A percentile compares a stretch with the other conserved stretches of the same genome.
Conservation (phyloP, 192 early-diverging fungal genomes). For the Podila epigama region DNA sequence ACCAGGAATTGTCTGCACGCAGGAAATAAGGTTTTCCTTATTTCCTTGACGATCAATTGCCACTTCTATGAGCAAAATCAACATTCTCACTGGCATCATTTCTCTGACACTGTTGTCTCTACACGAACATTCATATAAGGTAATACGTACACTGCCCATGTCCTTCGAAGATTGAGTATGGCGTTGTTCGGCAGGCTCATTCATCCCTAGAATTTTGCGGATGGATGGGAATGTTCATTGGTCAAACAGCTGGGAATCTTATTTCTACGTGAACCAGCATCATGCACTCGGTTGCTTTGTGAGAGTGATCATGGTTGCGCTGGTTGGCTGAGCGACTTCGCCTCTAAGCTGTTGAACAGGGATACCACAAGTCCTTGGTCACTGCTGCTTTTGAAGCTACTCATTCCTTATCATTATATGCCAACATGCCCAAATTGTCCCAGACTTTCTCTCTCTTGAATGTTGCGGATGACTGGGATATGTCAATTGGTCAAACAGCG, state of each 20-base stretch:
- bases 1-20: too few relatives aligned
- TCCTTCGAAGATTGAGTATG: slow-evolving; percentile 9
- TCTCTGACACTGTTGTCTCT: too few relatives aligned
- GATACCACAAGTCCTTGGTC: slow-evolving; percentile 33
- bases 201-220: slow-evolving; percentile 10
- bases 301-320: slow-evolving; percentile 30
- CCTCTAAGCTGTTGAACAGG: slow-evolving; percentile 19
- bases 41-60: too few relatives aligned
- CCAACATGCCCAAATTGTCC: slow-evolving; percentile 20
- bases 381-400: slow-evolving; percentile 27
- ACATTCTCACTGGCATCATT: too few relatives aligned
- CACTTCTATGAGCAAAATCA: too few relatives aligned
- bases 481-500: slow-evolving; percentile 38
- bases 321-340: slow-evolving; percentile 30
- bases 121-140: slow-evolving; percentile 10
- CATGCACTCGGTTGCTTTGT: slow-evolving; percentile 20
- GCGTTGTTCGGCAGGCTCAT: slow-evolving; percentile 23
- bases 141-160: slow-evolving; percentile 9
- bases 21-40: too few relatives aligned
- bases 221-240: slow-evolving; percentile 27
- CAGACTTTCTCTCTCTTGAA: slow-evolving; percentile 6
- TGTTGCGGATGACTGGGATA: slow-evolving; percentile 26
- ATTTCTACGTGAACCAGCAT: slow-evolving; percentile 16
- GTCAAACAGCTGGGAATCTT: slow-evolving; percentile 18
- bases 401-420: too few relatives aligned